Evolutionary conservation across 305 asterid species (phyloP), one percentile per base, ranked within the genome.

Genomic region (Coffea humblotiana): DNA sequence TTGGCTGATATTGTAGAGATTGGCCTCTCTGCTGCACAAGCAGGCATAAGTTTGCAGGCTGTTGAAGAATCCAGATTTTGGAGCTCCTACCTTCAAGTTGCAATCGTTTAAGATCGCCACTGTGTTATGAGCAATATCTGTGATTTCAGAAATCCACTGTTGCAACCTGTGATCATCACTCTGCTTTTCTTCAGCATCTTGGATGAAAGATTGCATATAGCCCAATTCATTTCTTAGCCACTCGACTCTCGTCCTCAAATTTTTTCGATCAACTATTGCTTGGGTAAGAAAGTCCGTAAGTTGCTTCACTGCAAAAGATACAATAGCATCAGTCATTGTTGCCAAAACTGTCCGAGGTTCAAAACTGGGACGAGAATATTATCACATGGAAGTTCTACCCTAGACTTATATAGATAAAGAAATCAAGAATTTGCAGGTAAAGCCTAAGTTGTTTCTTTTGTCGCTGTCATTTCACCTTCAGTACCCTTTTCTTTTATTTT

Each of bases 181-280:
- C 49, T 83, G 85, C 80, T 77, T 82, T 72, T 75, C 78, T 54
- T 54, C 72, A 0, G 88, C 86, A 61, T 82, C 85, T 72, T 52
- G 68, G 16, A 84, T 79, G 78, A 84, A 87, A 25, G 80, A 78
- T 7, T 78, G 86, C 88, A 87, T 75, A 40, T 71, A 45, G 27
- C 74, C 16, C 25, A 87, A 71, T 80, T 84, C 84, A 14, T 35
- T 65, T 58, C 49, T 43, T 72, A 84, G 82, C 82, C 72, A 67
- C 40, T 54, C 25, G 49, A 86, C 78, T 52, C 81, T 15, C 3
- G 52, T 74, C 35, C 67, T 80, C 0, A 84, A 76, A 65, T 76
- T 76, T 58, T 8, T 72, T 0, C 51, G 77, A 64, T 71, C 40
- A 13, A 45, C 43, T 27, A 75, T 73, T 83, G 82, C 49, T 56